Evolutionary conservation across 108 stramenopile species (phyloP).

Genomic region (Aurantiochytrium sp.): DNA sequence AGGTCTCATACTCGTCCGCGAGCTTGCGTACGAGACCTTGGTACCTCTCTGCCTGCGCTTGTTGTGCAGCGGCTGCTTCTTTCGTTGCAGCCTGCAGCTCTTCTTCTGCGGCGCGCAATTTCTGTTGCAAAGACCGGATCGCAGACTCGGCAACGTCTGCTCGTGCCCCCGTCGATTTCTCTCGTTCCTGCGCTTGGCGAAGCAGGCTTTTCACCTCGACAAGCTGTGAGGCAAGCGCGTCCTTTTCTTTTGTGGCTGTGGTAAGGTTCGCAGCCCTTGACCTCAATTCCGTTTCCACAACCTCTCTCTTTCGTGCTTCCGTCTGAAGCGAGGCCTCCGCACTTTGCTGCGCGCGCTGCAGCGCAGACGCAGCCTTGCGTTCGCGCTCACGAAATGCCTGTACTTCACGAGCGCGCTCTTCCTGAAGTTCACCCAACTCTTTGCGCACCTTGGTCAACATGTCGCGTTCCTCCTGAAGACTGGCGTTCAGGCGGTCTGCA

Average conservation of each 20-base stretch:
- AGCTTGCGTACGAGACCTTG: not conserved
- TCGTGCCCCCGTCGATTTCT: not conserved
- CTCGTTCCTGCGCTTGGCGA: not conserved
- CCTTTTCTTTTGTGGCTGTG: not conserved
- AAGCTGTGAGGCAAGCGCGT: not conserved
- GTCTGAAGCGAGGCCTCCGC: not conserved
- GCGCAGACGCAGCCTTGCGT: not conserved
- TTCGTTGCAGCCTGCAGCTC: not conserved
- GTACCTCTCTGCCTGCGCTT: not conserved
- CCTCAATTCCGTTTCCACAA: not conserved
- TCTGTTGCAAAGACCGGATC: not conserved
- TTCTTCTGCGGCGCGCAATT: not conserved
- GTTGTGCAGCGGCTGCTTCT: not conserved
- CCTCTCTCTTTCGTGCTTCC: not conserved
- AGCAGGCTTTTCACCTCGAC: not conserved
- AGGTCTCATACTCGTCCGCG: not conserved
- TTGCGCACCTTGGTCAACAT: not conserved
- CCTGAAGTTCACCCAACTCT: not conserved
- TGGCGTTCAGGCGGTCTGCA: not conserved
- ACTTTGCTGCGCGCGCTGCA: not conserved
- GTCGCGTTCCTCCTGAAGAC: not conserved
- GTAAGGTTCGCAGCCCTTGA: not conserved
- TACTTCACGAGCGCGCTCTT: not conserved
- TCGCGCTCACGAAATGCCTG: not conserved
- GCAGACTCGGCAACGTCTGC: not conserved